Conservation (phyloP, 2,329 filamentous ascomycete genomes). For the Fusarium staphyleae region DNA sequence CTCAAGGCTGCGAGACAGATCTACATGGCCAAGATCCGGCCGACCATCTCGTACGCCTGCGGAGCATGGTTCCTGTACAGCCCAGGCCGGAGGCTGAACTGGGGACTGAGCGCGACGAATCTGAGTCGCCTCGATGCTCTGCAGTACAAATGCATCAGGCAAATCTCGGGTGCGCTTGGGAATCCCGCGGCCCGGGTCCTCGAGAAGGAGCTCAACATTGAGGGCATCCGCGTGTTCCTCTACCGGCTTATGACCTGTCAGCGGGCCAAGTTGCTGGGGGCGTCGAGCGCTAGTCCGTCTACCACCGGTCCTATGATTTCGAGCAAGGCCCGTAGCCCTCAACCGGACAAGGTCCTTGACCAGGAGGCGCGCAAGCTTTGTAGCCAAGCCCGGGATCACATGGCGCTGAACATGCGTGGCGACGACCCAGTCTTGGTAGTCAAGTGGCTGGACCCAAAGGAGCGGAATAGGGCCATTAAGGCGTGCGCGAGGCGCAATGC, state of each 20-base stretch:
- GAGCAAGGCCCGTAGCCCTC: not conserved
- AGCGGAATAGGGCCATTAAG: not conserved
- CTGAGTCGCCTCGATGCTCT: not conserved
- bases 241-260: not conserved
- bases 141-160: conserved; percentile 3
- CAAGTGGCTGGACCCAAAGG: conserved; percentile 3
- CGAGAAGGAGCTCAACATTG: conserved; percentile 11
- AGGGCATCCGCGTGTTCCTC: conserved; percentile 3
- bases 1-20: not conserved
- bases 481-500: not conserved
- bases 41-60: conserved; percentile 12
- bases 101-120: not conserved
- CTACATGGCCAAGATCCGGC: conserved; percentile 11
- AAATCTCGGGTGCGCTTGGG: not conserved
- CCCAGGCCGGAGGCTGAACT: not conserved
- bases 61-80: conserved; percentile 5
- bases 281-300: not conserved
- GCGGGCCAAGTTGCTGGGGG: not conserved
- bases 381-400: not conserved
- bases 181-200: not conserved
- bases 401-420: not conserved
- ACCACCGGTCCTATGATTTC: too few relatives aligned
- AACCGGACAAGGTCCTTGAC: not conserved
- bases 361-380: not conserved
- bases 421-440: not conserved